Conservation (phyloP, 1,139 yeast genomes). For the Protomyces pachydermus region DNA sequence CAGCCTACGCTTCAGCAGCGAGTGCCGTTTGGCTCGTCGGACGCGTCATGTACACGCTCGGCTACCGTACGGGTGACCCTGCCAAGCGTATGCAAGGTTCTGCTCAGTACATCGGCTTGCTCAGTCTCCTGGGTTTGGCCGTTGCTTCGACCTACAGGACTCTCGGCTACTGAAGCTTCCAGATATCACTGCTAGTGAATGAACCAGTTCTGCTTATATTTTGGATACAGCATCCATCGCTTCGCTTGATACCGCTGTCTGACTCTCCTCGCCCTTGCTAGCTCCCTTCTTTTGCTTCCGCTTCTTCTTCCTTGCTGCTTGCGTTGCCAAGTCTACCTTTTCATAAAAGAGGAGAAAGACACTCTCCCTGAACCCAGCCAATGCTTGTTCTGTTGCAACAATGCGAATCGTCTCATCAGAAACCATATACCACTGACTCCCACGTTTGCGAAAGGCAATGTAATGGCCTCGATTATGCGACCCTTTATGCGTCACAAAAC, state of each 20-base stretch:
- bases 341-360: conserved; percentile 20
- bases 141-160: conserved; percentile 10
- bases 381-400: neutral
- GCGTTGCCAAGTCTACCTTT: conserved; percentile 4
- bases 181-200: neutral
- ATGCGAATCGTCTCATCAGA: conserved; percentile 21
- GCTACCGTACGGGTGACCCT: conserved; percentile 25
- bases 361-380: neutral
- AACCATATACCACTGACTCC: conserved; percentile 7
- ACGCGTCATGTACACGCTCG: conserved; percentile 18
- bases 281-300: neutral
- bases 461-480: conserved; percentile 22
- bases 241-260: neutral
- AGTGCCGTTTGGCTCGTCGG: conserved; percentile 19
- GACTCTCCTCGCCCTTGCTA: neutral
- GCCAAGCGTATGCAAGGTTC: conserved; percentile 9
- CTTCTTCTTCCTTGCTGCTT: neutral
- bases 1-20: conserved; percentile 6
- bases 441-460: conserved; percentile 19
- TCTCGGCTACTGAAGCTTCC: neutral
- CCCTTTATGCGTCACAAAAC: conserved; percentile 20
- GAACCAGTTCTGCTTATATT: neutral
- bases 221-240: neutral
- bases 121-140: conserved; percentile 13
- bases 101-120: conserved; percentile 14